Evolutionary conservation across 2,329 filamentous ascomycete genomes (phyloP).

Genomic region (Claviceps sp.): DNA sequence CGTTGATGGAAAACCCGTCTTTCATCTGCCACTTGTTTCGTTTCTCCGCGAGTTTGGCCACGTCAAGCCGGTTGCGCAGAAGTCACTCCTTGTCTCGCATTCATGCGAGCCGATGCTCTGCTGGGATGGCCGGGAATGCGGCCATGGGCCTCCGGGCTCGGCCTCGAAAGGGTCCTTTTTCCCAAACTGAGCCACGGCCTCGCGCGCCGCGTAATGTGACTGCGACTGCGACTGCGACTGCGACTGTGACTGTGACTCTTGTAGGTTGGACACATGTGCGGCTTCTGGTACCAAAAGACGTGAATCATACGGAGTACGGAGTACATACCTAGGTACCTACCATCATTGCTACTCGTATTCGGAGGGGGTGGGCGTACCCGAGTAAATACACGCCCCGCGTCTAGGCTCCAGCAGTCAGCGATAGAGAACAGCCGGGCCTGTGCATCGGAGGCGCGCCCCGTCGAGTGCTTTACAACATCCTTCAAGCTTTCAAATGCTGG

Average conservation of each 20-base stretch:
- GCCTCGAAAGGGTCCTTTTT: background rate
- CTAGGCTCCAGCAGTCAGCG: background rate
- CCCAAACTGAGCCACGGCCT: background rate
- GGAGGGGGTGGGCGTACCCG: background rate
- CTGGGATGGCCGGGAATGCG: background rate
- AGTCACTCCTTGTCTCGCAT: background rate
- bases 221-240: background rate
- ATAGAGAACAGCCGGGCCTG: background rate
- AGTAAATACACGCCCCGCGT: background rate
- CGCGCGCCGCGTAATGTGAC: background rate
- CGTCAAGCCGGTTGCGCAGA: background rate
- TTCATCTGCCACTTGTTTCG: slow-evolving; percentile 1
- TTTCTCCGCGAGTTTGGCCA: background rate
- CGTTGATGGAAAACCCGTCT: slow-evolving; percentile 1
- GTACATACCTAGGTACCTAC: no score
- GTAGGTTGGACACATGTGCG: background rate
- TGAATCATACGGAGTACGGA: background rate
- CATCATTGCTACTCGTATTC: slow-evolving; percentile 2
- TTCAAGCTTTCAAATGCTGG: no score
- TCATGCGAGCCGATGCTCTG: background rate
- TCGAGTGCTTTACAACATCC: background rate
- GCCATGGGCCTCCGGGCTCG: background rate
- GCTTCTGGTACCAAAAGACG: background rate
- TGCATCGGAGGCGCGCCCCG: background rate
- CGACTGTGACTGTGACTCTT: background rate